Base-by-base conservation (phyloP, 2,329 filamentous ascomycete species). In the Shiraia bambusicola region DNA sequence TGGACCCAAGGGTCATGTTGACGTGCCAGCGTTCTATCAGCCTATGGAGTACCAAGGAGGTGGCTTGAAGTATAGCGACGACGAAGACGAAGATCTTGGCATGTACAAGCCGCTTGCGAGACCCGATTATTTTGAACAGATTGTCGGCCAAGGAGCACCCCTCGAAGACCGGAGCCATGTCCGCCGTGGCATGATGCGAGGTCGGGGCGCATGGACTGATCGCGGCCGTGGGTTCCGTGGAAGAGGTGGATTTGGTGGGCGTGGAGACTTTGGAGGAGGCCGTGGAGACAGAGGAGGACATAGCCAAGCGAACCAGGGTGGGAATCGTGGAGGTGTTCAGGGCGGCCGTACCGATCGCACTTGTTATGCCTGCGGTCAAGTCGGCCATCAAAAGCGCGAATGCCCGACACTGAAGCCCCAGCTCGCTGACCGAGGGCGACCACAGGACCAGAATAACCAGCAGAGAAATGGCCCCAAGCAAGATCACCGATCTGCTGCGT, bases 81-180 rank as follows among this genome's bases (percentile, higher is more conserved):
- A 72, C 22, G 69, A 72, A 16, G 69, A 72, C 30, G 69, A 72
- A 16, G 66, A 68, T 15, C 54, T 65, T 6, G 72, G 72, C 29
- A 73, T 74, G 65, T 76, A 76, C 56, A 73, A 65, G 26, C 73
- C 73, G 6, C 63, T 76, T 14, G 69, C 71, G 32, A 59, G 74
- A 33, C 74, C 74, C 3, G 70, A 74, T 28, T 71, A 75, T 40
- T 70, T 76, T 31, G 66, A 71, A 28, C 61, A 74, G 32, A 63
- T 74, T 49, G 72, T 75, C 54, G 65, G 67, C 14, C 66, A 66
- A 28, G 63, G 61, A 25, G 65, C 67, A 13, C 68, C 68, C 15
- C 48, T 67, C 13, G 62, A 67, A 52, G 56, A 66, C 38, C 54
- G 66, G 13, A 69, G 64, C 37, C 65, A 69, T 39, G 63, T 67